Conservation (phyloP, 768 basidiomycete genomes). For the Collybia sordida region DNA sequence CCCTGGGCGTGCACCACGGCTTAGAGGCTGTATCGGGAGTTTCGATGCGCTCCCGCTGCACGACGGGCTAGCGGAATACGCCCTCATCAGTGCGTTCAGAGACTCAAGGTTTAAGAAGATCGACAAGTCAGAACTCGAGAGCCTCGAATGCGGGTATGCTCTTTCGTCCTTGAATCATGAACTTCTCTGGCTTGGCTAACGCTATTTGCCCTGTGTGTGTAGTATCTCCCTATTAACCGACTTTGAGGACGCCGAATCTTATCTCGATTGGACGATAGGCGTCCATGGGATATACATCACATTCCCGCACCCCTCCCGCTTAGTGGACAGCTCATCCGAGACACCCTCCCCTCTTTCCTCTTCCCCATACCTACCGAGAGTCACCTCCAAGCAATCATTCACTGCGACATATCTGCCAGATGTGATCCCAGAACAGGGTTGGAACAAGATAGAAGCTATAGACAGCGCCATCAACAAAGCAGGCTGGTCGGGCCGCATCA, state of each 20-base stretch:
- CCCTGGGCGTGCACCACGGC: constrained; percentile 55
- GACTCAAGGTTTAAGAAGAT: constrained; percentile 87
- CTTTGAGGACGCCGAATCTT: constrained; percentile 81
- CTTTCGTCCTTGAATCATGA: constrained; percentile 4
- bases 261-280: constrained; percentile 93
- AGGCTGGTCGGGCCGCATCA: constrained; percentile 82
- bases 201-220: constrained; percentile 7
- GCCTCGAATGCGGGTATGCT: constrained; percentile 87
- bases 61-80: constrained; percentile 85
- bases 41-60: constrained; percentile 76
- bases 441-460: constrained; percentile 88
- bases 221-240: constrained; percentile 93
- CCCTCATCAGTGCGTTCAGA: constrained; percentile 86
- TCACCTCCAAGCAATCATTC: constrained; percentile 59
- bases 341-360: constrained; percentile 75
- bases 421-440: constrained; percentile 90
- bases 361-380: constrained; percentile 53
- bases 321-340: constrained; percentile 50
- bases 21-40: constrained; percentile 95
- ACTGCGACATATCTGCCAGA: constrained; percentile 93
- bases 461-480: constrained; percentile 93
- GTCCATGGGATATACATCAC: constrained; percentile 89
- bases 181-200: background rate
- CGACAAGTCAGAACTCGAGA: constrained; percentile 69
- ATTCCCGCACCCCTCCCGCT: constrained; percentile 77